Conservation (phyloP, 345 rosid species). For the Populus ilicifolia region DNA sequence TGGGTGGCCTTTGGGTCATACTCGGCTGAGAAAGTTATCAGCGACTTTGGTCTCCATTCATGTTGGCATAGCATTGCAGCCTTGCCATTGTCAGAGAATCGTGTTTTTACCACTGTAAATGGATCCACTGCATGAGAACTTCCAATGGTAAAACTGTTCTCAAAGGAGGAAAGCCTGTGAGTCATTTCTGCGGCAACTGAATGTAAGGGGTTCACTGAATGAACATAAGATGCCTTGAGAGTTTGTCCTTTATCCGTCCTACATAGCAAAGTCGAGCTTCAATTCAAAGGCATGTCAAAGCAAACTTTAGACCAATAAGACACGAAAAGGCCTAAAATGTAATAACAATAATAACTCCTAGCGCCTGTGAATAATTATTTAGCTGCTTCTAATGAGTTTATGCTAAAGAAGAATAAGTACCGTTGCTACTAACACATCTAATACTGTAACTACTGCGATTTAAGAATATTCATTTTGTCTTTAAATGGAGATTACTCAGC, state of each 20-base stretch:
- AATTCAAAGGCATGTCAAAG: neutral
- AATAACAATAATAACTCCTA: neutral
- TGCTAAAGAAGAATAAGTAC: neutral
- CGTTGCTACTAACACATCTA: neutral
- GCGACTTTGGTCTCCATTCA: conserved; percentile 81
- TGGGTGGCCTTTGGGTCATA: conserved; percentile 51
- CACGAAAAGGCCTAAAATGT: neutral
- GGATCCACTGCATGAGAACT: conserved; percentile 55
- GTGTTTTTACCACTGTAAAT: conserved; percentile 50
- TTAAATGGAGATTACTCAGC: neutral
- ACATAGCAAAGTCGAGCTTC: neutral
- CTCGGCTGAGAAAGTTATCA: conserved; percentile 63
- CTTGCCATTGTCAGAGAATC: conserved; percentile 57
- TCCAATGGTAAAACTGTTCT: conserved; percentile 61
- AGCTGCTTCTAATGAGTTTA: neutral
- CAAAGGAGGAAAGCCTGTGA: conserved; percentile 53
- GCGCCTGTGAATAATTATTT: neutral
- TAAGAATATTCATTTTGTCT: neutral
- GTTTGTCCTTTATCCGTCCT: conserved; percentile 78
- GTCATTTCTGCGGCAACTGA: conserved; percentile 72
- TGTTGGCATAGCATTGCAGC: conserved; percentile 57
- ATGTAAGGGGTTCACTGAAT: conserved; percentile 49
- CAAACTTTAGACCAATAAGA: neutral
- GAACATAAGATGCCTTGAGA: conserved; percentile 62
- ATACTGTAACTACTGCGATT: neutral